A percentile compares a stretch with the other conserved stretches of the same genome.
These are phyloP conservation scores for Chenopodium suecicum DNA, from an alignment of 148 eudicot genomes.

Conservation along the genomic window DNA sequence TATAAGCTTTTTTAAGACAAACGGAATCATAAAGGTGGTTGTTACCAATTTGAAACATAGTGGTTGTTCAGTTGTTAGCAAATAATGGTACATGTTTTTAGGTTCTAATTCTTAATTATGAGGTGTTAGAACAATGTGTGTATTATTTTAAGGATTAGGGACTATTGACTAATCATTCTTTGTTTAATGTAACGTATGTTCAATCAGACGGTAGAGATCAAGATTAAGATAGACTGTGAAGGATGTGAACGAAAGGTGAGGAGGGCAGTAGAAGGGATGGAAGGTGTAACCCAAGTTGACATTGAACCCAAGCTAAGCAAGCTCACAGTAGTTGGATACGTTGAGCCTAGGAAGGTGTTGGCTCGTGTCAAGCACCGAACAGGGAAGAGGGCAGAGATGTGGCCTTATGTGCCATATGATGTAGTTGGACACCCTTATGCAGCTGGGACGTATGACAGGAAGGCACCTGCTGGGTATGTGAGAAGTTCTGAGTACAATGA, in stretches of 20 bases:
- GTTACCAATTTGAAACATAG: too few relatives aligned
- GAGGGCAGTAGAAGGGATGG: constrained; percentile 82
- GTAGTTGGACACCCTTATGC: constrained; percentile 86
- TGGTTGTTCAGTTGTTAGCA: too few relatives aligned
- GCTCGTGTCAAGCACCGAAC: constrained; percentile 69
- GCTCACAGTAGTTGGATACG: constrained; percentile 70
- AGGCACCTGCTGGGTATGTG: constrained; percentile 87
- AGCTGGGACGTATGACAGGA: constrained; percentile 63
- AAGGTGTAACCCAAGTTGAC: constrained; percentile 67
- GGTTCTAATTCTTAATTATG: too few relatives aligned
- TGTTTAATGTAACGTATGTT: neutral
- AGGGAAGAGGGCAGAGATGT: constrained; percentile 73
- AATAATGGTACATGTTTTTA: too few relatives aligned
- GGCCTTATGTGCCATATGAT: constrained; percentile 91
- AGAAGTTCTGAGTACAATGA: constrained; percentile 38
- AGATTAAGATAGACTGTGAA: constrained; percentile 79
- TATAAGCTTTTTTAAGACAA: too few relatives aligned
- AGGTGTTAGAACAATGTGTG: neutral
- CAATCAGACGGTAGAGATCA: constrained; percentile 80
- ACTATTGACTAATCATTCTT: neutral
- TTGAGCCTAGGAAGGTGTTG: constrained; percentile 78
- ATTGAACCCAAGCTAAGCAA: constrained; percentile 64
- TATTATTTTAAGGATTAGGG: neutral
- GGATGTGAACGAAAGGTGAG: constrained; percentile 86
- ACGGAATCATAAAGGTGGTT: too few relatives aligned